Conservation (phyloP, 2,329 filamentous ascomycete genomes). For the Alternaria sp. region DNA sequence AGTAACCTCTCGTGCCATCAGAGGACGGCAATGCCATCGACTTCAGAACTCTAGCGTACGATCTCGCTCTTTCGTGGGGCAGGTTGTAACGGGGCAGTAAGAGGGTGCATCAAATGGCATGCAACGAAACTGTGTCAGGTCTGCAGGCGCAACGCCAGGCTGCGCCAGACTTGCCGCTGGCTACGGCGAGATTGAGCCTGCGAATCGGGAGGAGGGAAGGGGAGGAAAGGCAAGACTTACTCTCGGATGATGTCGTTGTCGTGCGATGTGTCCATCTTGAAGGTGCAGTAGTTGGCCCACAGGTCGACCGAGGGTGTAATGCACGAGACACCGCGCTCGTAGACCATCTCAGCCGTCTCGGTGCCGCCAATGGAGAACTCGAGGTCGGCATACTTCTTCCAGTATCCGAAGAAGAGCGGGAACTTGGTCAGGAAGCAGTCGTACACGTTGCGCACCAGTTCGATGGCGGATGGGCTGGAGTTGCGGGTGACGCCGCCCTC, state of each 20-base stretch:
- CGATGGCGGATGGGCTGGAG: conserved; percentile 91
- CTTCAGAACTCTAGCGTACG: conserved; percentile 13
- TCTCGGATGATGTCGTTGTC: conserved; percentile 96
- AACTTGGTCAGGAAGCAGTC: conserved; percentile 95
- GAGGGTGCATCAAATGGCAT: conserved; percentile 44
- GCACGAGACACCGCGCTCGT: conserved; percentile 92
- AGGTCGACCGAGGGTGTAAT: conserved; percentile 93
- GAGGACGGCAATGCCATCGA: conserved; percentile 18
- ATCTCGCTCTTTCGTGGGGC: conserved; percentile 20
- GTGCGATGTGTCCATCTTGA: conserved; percentile 98
- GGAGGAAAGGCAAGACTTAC: conserved; percentile 73
- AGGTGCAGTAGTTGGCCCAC: conserved; percentile 96
- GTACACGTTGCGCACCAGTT: conserved; percentile 84
- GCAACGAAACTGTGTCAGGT: conserved; percentile 28
- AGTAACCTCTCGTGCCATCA: conserved; percentile 16
- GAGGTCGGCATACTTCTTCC: conserved; percentile 98
- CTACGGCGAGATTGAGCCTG: conserved; percentile 37
- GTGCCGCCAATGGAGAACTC: conserved; percentile 97
- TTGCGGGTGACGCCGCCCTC: conserved; percentile 96
- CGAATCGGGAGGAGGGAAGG: conserved; percentile 22
- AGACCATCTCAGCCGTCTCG: conserved; percentile 97
- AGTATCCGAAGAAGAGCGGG: conserved; percentile 94
- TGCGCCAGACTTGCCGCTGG: conserved; percentile 23
- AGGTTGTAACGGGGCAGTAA: conserved; percentile 44
- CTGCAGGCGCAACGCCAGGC: conserved; percentile 20